A percentile compares a stretch with the other conserved stretches of the same genome.
phyloP scores from a whole-genome alignment of 805 yeast genomes.

The Candida arabinofermentans region DNA sequence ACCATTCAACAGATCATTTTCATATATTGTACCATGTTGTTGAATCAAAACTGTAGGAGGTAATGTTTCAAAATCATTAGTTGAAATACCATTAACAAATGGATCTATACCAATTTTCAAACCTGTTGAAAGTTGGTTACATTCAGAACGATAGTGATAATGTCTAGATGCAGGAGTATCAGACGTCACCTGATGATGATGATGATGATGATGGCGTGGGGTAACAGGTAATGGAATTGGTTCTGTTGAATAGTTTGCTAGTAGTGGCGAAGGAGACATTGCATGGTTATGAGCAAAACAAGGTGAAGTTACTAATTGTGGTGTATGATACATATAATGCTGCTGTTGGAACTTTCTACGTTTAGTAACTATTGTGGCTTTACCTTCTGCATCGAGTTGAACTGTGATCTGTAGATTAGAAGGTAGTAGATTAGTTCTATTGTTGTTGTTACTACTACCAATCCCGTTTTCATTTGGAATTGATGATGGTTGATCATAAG shows the following conservation, averaged over 20 bases:
- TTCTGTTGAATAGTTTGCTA: constrained; percentile 1
- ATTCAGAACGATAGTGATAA: neutral
- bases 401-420: constrained; percentile 21
- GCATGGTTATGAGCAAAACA: constrained; percentile 1
- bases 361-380: constrained; percentile 28
- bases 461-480: too few relatives aligned
- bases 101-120: constrained; percentile 27
- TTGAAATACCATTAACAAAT: constrained; percentile 26
- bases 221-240: constrained; percentile 7
- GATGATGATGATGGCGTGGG: neutral
- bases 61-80: constrained; percentile 24
- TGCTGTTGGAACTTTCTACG: constrained; percentile 8
- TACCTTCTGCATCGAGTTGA: constrained; percentile 23
- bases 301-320: constrained; percentile 9
- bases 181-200: neutral
- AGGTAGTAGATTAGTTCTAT: constrained; percentile 6
- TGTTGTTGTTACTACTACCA: too few relatives aligned
- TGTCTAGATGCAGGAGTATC: neutral
- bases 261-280: constrained; percentile 3
- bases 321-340: constrained; percentile 11
- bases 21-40: neutral
- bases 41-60: constrained; percentile 6
- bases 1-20: neutral
- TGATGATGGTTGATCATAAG: too few relatives aligned
- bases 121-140: constrained; percentile 17